Conservation (phyloP, 305 asterid species). For the Fraxinus sp. region DNA sequence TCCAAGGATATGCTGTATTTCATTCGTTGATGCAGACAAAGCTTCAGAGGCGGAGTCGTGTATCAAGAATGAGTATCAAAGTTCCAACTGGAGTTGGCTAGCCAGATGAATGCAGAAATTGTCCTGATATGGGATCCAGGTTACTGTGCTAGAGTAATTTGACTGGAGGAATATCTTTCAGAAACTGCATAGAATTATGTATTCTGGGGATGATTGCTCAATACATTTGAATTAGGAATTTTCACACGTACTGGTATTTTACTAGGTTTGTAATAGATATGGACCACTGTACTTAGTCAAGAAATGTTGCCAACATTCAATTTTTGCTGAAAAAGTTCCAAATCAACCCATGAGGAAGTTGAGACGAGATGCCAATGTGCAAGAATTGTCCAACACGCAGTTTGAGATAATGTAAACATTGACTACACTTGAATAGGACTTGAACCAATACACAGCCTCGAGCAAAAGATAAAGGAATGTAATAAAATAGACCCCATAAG, state of each 20-base stretch:
- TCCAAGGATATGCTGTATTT: slow-evolving; percentile 83
- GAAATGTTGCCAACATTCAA: not conserved
- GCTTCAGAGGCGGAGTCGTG: slow-evolving; percentile 64
- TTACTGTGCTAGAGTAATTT: slow-evolving; percentile 59
- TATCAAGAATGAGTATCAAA: slow-evolving; percentile 54
- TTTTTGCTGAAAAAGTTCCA: too few species aligned
- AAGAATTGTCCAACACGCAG: too few species aligned
- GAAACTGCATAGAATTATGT: not conserved
- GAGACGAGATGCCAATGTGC: too few species aligned
- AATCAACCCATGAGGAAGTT: too few species aligned
- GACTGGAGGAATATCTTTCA: slow-evolving; percentile 1
- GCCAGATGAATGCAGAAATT: slow-evolving; percentile 46
- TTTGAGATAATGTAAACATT: too few species aligned
- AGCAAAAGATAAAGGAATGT: too few species aligned
- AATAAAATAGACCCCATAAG: too few species aligned
- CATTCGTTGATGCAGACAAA: slow-evolving; percentile 61
- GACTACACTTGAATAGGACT: too few species aligned
- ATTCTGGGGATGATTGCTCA: not conserved
- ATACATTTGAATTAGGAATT: not conserved
- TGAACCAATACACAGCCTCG: too few species aligned
- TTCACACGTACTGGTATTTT: not conserved
- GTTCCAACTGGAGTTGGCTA: slow-evolving; percentile 57
- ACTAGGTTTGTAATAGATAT: too few species aligned
- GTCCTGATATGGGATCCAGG: slow-evolving; percentile 65
- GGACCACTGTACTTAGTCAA: not conserved